Percentiles rank a stretch among this genome's conserved stretches.
phyloP scores from a whole-genome alignment of 352 stramenopile genomes.

The Pseudoperonospora humuli region DNA sequence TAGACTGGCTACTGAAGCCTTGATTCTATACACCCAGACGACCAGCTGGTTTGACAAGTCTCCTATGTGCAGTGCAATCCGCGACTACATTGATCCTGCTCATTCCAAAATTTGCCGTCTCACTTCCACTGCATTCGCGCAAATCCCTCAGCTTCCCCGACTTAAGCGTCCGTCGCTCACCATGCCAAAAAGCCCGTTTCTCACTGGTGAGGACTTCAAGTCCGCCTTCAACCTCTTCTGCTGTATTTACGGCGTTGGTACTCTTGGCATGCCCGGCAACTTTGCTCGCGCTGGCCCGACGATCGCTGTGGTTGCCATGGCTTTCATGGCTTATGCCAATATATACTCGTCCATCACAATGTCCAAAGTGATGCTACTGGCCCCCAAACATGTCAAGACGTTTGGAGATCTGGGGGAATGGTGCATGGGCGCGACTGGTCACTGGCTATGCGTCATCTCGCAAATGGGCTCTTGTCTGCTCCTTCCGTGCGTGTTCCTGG shows the following conservation, averaged over 20 bases:
- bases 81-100: no score
- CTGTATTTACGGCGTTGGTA: constrained; percentile 48
- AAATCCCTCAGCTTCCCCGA: no score
- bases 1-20: no score
- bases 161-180: no score
- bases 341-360: constrained; percentile 42
- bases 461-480: constrained; percentile 49
- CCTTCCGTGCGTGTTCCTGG: constrained; percentile 16
- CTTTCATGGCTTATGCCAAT: constrained; percentile 60
- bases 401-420: constrained; percentile 55
- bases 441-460: constrained; percentile 35
- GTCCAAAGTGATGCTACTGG: constrained; percentile 46
- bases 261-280: constrained; percentile 49
- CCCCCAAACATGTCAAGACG: constrained; percentile 40
- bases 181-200: no score
- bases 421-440: constrained; percentile 36
- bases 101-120: no score
- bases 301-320: constrained; percentile 31
- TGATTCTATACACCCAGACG: no score
- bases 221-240: constrained; percentile 38
- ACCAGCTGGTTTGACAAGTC: no score
- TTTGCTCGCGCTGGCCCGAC: constrained; percentile 38
- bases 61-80: no score
- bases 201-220: constrained; percentile 40
- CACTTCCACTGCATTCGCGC: no score